A percentile compares a stretch with the other conserved stretches of the same genome.
Conservation (phyloP, 495 filamentous ascomycete genomes). For the Hypomontagnella monticulosa region DNA sequence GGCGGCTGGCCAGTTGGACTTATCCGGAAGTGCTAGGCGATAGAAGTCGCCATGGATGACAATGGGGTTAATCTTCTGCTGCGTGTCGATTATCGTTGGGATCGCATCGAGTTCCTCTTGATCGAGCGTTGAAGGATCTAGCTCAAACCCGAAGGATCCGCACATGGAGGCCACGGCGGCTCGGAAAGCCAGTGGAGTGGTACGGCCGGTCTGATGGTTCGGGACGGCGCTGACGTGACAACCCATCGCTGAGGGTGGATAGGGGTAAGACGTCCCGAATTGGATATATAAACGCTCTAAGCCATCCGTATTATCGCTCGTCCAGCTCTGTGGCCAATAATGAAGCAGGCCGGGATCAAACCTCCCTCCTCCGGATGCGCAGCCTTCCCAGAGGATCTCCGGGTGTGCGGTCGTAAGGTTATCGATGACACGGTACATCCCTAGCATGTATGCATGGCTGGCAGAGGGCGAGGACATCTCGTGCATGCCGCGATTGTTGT, state of each 20-base stretch:
- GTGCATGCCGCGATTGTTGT: constrained; percentile 65
- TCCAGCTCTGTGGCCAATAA: constrained; percentile 68
- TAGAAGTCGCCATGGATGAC: constrained; percentile 62
- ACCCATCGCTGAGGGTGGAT: constrained; percentile 66
- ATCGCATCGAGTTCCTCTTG: constrained; percentile 57
- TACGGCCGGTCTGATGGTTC: constrained; percentile 61
- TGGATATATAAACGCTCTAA: constrained; percentile 64
- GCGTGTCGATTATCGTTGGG: constrained; percentile 55
- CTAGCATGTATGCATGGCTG: constrained; percentile 63
- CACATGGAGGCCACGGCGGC: constrained; percentile 68
- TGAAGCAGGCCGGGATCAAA: constrained; percentile 65
- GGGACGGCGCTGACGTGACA: constrained; percentile 65
- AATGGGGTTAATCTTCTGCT: constrained; percentile 62
- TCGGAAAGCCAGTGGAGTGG: constrained; percentile 59
- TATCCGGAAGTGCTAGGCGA: constrained; percentile 60
- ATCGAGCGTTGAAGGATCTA: constrained; percentile 56
- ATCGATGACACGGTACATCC: constrained; percentile 63
- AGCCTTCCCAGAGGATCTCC: constrained; percentile 66
- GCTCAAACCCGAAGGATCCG: constrained; percentile 65
- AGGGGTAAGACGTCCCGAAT: constrained; percentile 62
- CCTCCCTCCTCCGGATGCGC: constrained; percentile 64
- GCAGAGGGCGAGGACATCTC: constrained; percentile 60
- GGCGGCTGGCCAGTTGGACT: constrained; percentile 65
- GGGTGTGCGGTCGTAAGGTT: constrained; percentile 62
- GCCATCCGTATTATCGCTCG: constrained; percentile 65